These are phyloP conservation scores for Ramalina intermedia DNA, from an alignment of 495 filamentous ascomycete genomes.

Conservation along the genomic window DNA sequence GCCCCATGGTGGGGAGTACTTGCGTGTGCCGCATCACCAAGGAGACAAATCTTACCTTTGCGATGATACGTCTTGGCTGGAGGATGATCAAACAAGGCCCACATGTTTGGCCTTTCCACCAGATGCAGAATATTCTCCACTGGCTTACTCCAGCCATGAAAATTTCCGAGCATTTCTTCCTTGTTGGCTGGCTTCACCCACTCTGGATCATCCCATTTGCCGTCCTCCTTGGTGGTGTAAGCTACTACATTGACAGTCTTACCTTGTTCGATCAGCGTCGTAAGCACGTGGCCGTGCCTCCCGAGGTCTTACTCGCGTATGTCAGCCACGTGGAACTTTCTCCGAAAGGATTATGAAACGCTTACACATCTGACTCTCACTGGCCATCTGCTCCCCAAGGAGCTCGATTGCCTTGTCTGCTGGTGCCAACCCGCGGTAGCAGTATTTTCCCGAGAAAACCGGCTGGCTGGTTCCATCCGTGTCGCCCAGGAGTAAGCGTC, in stretches of 20 bases:
- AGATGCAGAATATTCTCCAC: conserved; percentile 5
- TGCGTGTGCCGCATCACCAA: conserved; percentile 48
- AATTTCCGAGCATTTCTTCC: conserved; percentile 18
- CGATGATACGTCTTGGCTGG: conserved; percentile 28
- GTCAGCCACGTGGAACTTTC: neutral
- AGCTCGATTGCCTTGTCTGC: conserved; percentile 34
- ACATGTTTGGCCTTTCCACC: conserved; percentile 10
- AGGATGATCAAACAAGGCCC: conserved; percentile 31
- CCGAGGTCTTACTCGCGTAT: conserved; percentile 23
- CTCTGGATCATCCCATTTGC: conserved; percentile 21
- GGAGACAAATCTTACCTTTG: conserved; percentile 16
- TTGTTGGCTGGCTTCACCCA: conserved; percentile 44
- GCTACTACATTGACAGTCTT: conserved; percentile 29
- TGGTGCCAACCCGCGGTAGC: conserved; percentile 36
- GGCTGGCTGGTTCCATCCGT: conserved; percentile 25
- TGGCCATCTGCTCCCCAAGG: conserved; percentile 33
- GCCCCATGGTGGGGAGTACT: conserved; percentile 47
- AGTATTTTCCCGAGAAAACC: conserved; percentile 33
- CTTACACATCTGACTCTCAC: conserved; percentile 28
- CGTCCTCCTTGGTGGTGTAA: conserved; percentile 18
- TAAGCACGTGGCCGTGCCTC: conserved; percentile 30
- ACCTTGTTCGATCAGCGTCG: conserved; percentile 32
- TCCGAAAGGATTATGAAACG: neutral
- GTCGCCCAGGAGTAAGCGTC: conserved; percentile 24
- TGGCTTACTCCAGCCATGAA: conserved; percentile 10